Base-by-base conservation (phyloP, 1,139 yeast genomes). In the Taphrina communis region DNA sequence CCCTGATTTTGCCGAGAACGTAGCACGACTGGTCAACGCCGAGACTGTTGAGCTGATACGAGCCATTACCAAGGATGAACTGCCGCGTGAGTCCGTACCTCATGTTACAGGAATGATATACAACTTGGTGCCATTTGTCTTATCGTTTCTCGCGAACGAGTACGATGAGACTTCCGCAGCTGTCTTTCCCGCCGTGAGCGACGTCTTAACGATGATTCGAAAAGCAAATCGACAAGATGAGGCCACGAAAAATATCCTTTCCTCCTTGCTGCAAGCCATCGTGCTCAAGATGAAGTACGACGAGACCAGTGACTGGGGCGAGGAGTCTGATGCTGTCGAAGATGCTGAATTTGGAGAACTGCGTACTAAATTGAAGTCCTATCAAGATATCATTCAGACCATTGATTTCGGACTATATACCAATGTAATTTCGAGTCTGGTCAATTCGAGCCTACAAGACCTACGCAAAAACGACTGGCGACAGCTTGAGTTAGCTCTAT, bases 161-260 rank as follows among this genome's bases (percentile, higher is more conserved):
- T 93, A 88, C 76, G 98, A 94, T 77, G 97, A 95, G 72, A 89
- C 94, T 12, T 86, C 96, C 0, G 83, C 84, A 65, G 96, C 90
- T 76, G 89, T 91, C 1, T 89, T 93, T 75, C 88, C 95, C 6
- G 89, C 91, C 74, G 81, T 94, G 66, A 86, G 89, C 62, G 89
- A 86, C 69, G 92, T 88, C 75, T 80, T 94, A 71, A 80, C 89
- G 17, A 82, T 87, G 63, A 80, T 92, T 73, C 90, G 94, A 75
- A 89, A 88, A 73, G 82, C 82, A 69, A 74, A 77, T 41, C 76
- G 76, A 68, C 74, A 74, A 44, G 68, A 57, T 9, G 42, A 21
- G 21, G 61, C 70, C 38, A 48, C 85, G 65, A 75, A 79, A 7
- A 77, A 86, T 66, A 80, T 93, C 59, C 80, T 93, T 71, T 81